A percentile compares a stretch with the other conserved stretches of the same genome.
phyloP scores from a whole-genome alignment of 2,329 filamentous ascomycete species.

The Aspergillus brasiliensis region DNA sequence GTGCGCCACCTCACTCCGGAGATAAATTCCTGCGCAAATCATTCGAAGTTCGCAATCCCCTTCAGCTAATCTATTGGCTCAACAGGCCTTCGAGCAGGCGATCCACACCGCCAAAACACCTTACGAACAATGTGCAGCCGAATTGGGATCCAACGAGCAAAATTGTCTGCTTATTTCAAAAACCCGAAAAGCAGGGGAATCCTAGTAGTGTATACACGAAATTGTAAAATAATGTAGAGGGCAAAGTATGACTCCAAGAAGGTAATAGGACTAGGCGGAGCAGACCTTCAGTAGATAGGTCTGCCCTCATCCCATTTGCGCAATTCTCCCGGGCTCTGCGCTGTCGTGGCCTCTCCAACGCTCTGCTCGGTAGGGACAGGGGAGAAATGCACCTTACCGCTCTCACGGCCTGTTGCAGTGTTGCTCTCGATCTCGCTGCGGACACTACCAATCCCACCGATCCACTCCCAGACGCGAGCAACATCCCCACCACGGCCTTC shows the following conservation, averaged over 20 bases:
- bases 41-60: neutral
- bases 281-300: slow-evolving; percentile 40
- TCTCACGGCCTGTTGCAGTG: slow-evolving; percentile 27
- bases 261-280: neutral
- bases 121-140: neutral
- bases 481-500: slow-evolving; percentile 59
- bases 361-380: slow-evolving; percentile 24
- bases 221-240: slow-evolving; percentile 1
- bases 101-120: neutral
- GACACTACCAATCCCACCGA: slow-evolving; percentile 59
- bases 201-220: neutral
- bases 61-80: too few species aligned
- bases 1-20: neutral
- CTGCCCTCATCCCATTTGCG: slow-evolving; percentile 47
- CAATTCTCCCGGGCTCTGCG: slow-evolving; percentile 29
- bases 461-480: slow-evolving; percentile 69
- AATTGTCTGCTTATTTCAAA: neutral
- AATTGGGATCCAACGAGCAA: neutral
- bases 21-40: neutral
- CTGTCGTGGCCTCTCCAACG: slow-evolving; percentile 20
- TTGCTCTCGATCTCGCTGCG: slow-evolving; percentile 37
- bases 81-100: neutral
- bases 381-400: slow-evolving; percentile 31
- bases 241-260: neutral
- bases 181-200: neutral